phyloP scores from a whole-genome alignment of 2,329 filamentous ascomycete species.

The Colletotrichum brevisporum region DNA sequence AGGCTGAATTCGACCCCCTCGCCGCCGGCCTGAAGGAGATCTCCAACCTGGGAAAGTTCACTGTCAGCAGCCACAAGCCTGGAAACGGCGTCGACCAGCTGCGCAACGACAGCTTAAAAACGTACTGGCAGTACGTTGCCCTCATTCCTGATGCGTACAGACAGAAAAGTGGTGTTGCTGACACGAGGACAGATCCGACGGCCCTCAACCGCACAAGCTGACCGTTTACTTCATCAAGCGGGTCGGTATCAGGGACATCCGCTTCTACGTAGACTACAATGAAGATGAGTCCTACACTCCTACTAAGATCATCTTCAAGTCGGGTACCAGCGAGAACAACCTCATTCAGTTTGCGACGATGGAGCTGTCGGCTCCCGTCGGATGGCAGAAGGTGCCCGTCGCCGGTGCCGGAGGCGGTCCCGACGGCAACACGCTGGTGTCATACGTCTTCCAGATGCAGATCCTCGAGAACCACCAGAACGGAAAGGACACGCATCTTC shows the following conservation, averaged over 20 bases:
- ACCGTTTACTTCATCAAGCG: slow-evolving; percentile 90
- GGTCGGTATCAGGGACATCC: slow-evolving; percentile 82
- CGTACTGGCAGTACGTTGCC: slow-evolving; percentile 81
- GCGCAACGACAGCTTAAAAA: slow-evolving; percentile 78
- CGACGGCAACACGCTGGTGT: slow-evolving; percentile 82
- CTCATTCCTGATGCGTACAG: not conserved
- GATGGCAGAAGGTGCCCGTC: slow-evolving; percentile 89
- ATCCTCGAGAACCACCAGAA: slow-evolving; percentile 99
- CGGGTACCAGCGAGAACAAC: slow-evolving; percentile 92
- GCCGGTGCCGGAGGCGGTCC: slow-evolving; percentile 68
- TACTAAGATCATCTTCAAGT: slow-evolving; percentile 89
- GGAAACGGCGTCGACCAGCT: slow-evolving; percentile 84
- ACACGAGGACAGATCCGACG: slow-evolving; percentile 74
- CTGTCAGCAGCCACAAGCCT: slow-evolving; percentile 85
- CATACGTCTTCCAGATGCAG: slow-evolving; percentile 90
- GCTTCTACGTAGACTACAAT: slow-evolving; percentile 91
- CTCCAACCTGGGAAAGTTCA: slow-evolving; percentile 86
- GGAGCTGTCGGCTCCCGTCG: slow-evolving; percentile 82
- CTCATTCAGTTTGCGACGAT: slow-evolving; percentile 89
- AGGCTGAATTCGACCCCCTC: slow-evolving; percentile 65
- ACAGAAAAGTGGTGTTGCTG: not conserved
- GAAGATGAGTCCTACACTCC: slow-evolving; percentile 97
- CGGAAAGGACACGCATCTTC: slow-evolving; percentile 97
- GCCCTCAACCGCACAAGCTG: slow-evolving; percentile 84
- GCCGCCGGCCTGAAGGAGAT: slow-evolving; percentile 82